Evolutionary conservation across 345 rosid species (phyloP), one percentile per base, ranked within the genome.

Genomic region (Linum lewisii): DNA sequence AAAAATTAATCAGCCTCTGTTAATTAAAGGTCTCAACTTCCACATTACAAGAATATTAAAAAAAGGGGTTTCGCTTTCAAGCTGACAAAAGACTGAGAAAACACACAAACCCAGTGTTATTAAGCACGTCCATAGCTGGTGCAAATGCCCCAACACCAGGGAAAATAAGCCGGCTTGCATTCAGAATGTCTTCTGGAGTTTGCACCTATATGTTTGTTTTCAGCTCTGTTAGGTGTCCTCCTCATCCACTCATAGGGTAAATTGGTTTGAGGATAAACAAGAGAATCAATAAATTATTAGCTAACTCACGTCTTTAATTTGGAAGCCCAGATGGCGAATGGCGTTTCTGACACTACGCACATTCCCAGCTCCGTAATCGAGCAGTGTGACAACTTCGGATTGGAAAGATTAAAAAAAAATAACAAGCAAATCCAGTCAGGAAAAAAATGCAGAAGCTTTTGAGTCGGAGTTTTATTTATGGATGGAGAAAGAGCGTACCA

Each of bases 101-200:
- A 53, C 21, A 24, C 4, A 53, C 63, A n/a, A 66, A 87, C 97
- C 99, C 99, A 0, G 83, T 79, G 70, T 75, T 78, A 66, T 69
- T 77, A 51, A 93, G 84, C 23, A 93, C 85, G 75, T 87, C 99
- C 94, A 90, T 90, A 44, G 95, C 97, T 0, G 96, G 73, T 29
- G 97, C 83, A 73, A 93, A 93, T 24, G 97, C 99, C 61, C 97
- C 99, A 6, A 87, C 96, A 10, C 97, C 97, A 0, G 96, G 97
- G 68, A 93, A 90, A 23, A 93, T 79, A 34, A 90, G 95, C 21
- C 88, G 84, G 24, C 79, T 70, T 13, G 97, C 97, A 63, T 75
- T 84, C 55, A 77, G 61, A 71, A 93, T 93, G 66, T 93, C 92
- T 45, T 73, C 79, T 1, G 97, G 88, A 34, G 84, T 76, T 84